Base-by-base conservation (phyloP, 2,329 filamentous ascomycete species). In the Sphaceloma murrayae region DNA sequence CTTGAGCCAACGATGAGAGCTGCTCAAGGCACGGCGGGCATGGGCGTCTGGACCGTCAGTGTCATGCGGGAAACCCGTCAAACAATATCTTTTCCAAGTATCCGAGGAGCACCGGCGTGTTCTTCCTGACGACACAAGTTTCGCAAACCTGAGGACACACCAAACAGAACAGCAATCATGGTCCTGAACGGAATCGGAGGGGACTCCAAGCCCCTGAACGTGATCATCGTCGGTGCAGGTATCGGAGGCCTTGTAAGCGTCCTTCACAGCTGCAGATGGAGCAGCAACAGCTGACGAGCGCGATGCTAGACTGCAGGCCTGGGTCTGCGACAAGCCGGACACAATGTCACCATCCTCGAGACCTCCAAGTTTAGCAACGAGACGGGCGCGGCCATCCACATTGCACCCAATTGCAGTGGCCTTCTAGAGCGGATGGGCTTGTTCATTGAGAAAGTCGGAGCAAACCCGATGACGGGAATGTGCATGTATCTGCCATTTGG, bases 311-410 rank as follows among this genome's bases (percentile, higher is more conserved):
- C 52, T 3, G 54, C 56, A 18, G 56, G 52, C 3, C 44, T 59
- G n/a, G 53, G 51, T 13, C 46, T 57, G 10, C 43, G 51, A 14
- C 51, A 53, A 34, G 47, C 53, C 34, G 57, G 55, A n/a, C 57
- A 59, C 36, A 24, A 53, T 42, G 53, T 57, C 10, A 53, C 52
- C 2, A 40, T 58, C 16, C 50, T 54, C 33, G 57, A 59, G 46
- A 48, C 50, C 13, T 56, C 52, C 2, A 48, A 46, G 14, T 52
- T 58, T 39, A 50, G 50, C 18, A 53, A 55, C 26, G 56, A 58
- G 33, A 53, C 52, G 24, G 55, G 56, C 19, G 56, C 56, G 4
- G 55, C 54, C 10, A 54, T 58, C 13, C 56, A 55, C 24, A 48
- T 58, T 31, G 51, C 52, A 4, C 46, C 54, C 14, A 56, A 56